A percentile compares a stretch with the other conserved stretches of the same genome.
Conservation (phyloP, 192 early-diverging fungal genomes). For the Backusella macrospora region DNA sequence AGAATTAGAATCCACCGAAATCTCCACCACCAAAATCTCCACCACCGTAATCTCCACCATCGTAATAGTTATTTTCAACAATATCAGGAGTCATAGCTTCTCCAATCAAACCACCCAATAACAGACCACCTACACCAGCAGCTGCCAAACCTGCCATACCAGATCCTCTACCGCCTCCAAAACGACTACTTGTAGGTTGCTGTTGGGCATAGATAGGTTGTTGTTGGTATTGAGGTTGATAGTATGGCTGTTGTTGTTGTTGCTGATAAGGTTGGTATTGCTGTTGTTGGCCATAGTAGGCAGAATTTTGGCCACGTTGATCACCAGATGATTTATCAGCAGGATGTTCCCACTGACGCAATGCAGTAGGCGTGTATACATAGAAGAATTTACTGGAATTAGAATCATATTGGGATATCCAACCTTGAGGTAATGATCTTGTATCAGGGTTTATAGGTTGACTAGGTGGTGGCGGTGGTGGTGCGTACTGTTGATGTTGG, state of each 20-base stretch:
- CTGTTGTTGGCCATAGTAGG: not conserved
- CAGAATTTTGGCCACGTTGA: conserved; percentile 1
- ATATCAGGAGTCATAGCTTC: conserved; percentile 24
- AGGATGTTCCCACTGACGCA: conserved; percentile 44
- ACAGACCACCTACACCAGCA: conserved; percentile 31
- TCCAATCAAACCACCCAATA: conserved; percentile 23
- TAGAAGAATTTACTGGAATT: conserved; percentile 37
- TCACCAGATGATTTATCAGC: conserved; percentile 26
- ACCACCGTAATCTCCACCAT: conserved; percentile 24
- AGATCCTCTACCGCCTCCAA: conserved; percentile 19
- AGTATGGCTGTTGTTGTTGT: conserved; percentile 28
- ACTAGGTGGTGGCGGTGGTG: conserved; percentile 19
- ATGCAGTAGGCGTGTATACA: conserved; percentile 38
- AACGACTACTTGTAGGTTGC: conserved; percentile 3
- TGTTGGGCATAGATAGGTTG: conserved; percentile 16
- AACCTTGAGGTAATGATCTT: conserved; percentile 33
- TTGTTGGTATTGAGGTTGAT: conserved; percentile 24
- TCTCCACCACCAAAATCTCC: conserved; percentile 15
- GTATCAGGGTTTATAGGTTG: conserved; percentile 29
- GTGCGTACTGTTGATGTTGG: not conserved
- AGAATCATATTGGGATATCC: conserved; percentile 40
- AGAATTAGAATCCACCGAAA: conserved; percentile 1
- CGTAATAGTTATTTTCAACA: conserved; percentile 32
- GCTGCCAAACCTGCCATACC: conserved; percentile 27
- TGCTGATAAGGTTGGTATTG: not conserved